Evolutionary conservation across 73 alveolate species (phyloP), one percentile per base, ranked within the genome.

Genomic region (Uronychia binucleata): DNA sequence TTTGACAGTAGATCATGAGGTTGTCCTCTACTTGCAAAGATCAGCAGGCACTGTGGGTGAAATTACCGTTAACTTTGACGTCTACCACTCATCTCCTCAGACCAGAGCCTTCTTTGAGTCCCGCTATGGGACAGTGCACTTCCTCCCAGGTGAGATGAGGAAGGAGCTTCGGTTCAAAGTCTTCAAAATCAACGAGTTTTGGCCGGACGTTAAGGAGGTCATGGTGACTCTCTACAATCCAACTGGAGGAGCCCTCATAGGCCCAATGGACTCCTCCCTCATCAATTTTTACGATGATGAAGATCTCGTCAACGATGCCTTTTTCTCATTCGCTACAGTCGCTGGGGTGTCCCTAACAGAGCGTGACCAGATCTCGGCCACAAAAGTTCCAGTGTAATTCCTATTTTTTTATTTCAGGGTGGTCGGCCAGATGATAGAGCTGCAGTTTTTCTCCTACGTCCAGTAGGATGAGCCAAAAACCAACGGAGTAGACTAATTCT

Each of bases 41-140:
- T 0, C 32, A 0, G 57, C 75, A 32, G 81, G 82, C 46, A 33
- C 79, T 1, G 29, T 31, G 0, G 86, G 86, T 0, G 19, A 11
- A 19, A 77, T 85, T 0, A 31, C 74, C 31, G 86, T 77, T 1
- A 78, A 85, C 34, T 85, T 77, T 85, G 86, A 85, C 67, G 67
- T 46, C 67, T 46, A 11, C n/a, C n/a, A 46, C 5, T 19, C 67
- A 46, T 11, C 67, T 11, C 19, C 67, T 46, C n/a, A 46, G 67
- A 11, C 67, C n/a, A 46, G 67, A 46, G 5, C 19, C 5, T 46
- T 46, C 19, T 46, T 46, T 46, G 67, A 46, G 19, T 5, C 67
- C 67, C 5, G 19, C 5, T 46, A 46, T 46, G 67, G 67, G 67
- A 46, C 67, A 5, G 19, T 46, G 5, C n/a, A 46, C 19, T 46